Base-by-base conservation (phyloP, 2,329 filamentous ascomycete genomes). In the Dactylellina parvicollis region DNA sequence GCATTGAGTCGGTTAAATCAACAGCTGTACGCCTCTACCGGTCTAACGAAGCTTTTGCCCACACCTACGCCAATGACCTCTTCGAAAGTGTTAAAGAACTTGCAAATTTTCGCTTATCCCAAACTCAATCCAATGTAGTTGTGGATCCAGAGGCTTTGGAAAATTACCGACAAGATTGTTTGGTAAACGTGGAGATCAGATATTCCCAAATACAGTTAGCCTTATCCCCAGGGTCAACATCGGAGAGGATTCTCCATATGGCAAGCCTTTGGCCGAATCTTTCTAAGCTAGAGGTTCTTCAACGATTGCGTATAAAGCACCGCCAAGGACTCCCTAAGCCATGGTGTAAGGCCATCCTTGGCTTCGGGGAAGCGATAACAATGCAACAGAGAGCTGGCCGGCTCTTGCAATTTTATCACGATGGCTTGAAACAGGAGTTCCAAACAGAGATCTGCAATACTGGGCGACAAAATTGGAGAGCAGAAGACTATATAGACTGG, bases 401-500 rank as follows among this genome's bases (percentile, higher is more conserved):
- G 7, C 40, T 74, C 3, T 26, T 30, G 2, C 30, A 54, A n/a
- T 34, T 46, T 38, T 10, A 8, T 3, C 3, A 20, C 4, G 4
- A 42, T 14, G 18, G 32, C 20, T 12, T 30, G 10, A n/a, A 22
- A 5, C 62, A 62, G 32, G 70, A 67, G n/a, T 67, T 61, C 9
- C 84, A 49, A 9, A 34, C 16, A 5, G 61, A 74, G 36, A 24
- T 30, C 4, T 24, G 22, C 12, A 74, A 74, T 38, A 5, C 2
- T 20, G 61, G 61, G n/a, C 18, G 47, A 4, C 30, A 61, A 26
- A 59, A 56, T 12, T 61, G 47, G 47, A 49, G 10, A 1, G 7
- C 47, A 14, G 34, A 78, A 0, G 79, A 86, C 0, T 79, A 84
- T 34, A 82, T 86, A 0, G 88, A 91, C 76, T 90, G 88, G 86